Conservation (phyloP, 345 rosid species). For the Linum tenue region DNA sequence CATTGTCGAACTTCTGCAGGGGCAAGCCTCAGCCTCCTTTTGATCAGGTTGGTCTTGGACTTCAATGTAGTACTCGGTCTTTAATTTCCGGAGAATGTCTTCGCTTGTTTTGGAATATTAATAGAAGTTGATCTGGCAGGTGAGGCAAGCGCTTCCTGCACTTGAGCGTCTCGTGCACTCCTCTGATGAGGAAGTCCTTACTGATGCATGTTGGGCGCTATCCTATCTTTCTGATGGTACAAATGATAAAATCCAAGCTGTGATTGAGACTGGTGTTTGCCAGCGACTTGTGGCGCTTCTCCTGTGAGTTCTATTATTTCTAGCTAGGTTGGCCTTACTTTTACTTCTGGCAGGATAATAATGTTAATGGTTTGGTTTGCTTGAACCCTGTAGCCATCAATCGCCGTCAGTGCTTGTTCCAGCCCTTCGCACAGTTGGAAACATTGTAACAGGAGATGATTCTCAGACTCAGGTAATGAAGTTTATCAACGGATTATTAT, state of each 20-base stretch:
- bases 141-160: conserved; percentile 20
- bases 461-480: conserved; percentile 21
- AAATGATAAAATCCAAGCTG: conserved; percentile 28
- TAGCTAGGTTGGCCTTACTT: background rate
- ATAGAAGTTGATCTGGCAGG: conserved; percentile 7
- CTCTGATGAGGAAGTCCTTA: conserved; percentile 23
- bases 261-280: conserved; percentile 20
- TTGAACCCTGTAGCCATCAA: conserved; percentile 14
- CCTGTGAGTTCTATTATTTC: conserved; percentile 11
- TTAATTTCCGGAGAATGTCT: background rate
- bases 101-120: background rate
- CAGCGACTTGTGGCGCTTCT: conserved; percentile 22
- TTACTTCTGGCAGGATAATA: background rate
- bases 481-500: background rate
- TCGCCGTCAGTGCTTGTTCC: conserved; percentile 25
- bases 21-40: conserved; percentile 27
- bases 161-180: conserved; percentile 22
- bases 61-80: background rate
- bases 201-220: conserved; percentile 27
- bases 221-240: conserved; percentile 28
- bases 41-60: conserved; percentile 17
- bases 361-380: background rate
- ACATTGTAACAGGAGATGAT: conserved; percentile 25
- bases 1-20: conserved; percentile 26
- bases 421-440: conserved; percentile 24